Percentiles rank a stretch among this genome's conserved stretches.
phyloP scores from a whole-genome alignment of 2,329 filamentous ascomycete genomes.

The Colletotrichum sp. region DNA sequence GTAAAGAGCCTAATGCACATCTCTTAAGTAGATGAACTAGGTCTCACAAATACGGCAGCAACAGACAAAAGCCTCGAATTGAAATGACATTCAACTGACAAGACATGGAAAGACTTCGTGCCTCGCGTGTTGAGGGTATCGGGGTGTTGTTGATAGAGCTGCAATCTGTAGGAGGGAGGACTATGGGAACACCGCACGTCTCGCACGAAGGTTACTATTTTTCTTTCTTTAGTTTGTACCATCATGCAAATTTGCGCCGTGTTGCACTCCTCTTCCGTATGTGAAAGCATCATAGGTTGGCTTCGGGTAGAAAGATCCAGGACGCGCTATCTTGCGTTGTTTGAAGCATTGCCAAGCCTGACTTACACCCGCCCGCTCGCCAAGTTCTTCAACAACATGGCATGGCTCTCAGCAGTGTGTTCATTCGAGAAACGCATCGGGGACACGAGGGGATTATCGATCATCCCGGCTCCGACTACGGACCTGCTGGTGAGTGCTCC shows the following conservation, averaged over 20 bases:
- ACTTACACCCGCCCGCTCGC: neutral
- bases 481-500: neutral
- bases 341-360: neutral
- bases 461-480: neutral
- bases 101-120: neutral
- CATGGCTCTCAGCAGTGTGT: neutral
- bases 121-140: neutral
- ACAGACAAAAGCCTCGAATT: neutral
- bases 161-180: neutral
- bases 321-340: neutral
- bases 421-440: neutral
- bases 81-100: neutral
- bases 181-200: neutral
- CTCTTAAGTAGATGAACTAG: neutral
- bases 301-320: neutral
- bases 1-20: neutral
- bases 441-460: neutral
- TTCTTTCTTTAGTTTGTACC: neutral
- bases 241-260: neutral
- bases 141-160: neutral
- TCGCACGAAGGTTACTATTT: neutral
- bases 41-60: neutral
- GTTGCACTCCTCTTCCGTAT: neutral
- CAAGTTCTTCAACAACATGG: neutral
- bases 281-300: neutral